Conservation (phyloP, 2,329 filamentous ascomycete genomes). For the Blumeria hordei region DNA sequence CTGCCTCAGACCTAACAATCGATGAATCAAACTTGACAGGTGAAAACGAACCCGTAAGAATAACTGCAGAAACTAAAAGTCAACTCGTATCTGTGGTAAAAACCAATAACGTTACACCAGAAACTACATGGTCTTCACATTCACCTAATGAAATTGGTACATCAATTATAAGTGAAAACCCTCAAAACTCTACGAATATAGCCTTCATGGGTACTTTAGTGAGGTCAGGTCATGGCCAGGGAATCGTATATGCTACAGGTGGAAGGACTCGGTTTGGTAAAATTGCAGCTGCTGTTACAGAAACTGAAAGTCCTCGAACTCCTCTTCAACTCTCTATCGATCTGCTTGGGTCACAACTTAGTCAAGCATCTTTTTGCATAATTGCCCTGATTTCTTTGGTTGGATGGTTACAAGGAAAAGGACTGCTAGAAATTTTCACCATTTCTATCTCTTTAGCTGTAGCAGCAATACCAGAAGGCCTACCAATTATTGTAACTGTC, state of each 20-base stretch:
- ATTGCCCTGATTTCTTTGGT: slow-evolving; percentile 84
- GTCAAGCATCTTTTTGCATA: slow-evolving; percentile 86
- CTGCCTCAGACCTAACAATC: slow-evolving; percentile 71
- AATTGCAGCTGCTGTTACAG: slow-evolving; percentile 79
- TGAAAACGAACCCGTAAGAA: slow-evolving; percentile 78
- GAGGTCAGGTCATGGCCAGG: slow-evolving; percentile 82
- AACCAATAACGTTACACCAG: slow-evolving; percentile 10
- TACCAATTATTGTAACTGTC: slow-evolving; percentile 95
- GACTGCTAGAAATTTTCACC: slow-evolving; percentile 81
- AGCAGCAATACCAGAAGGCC: slow-evolving; percentile 81
- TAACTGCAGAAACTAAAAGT: slow-evolving; percentile 39
- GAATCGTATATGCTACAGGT: slow-evolving; percentile 91
- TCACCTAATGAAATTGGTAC: slow-evolving; percentile 32
- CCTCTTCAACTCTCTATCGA: slow-evolving; percentile 94
- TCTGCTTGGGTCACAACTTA: slow-evolving; percentile 81
- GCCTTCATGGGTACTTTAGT: slow-evolving; percentile 97
- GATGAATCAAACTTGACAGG: slow-evolving; percentile 94
- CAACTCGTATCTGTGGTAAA: slow-evolving; percentile 11
- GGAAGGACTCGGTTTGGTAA: slow-evolving; percentile 86
- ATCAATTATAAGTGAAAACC: slow-evolving; percentile 35
- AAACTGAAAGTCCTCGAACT: slow-evolving; percentile 85
- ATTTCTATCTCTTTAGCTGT: slow-evolving; percentile 94
- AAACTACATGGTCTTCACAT: slow-evolving; percentile 23
- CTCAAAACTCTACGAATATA: slow-evolving; percentile 62
- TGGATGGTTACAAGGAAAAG: slow-evolving; percentile 73